These are phyloP conservation scores for Schizosaccharomyces cryophilus DNA, from an alignment of 805 yeast genomes.

Conservation along the genomic window DNA sequence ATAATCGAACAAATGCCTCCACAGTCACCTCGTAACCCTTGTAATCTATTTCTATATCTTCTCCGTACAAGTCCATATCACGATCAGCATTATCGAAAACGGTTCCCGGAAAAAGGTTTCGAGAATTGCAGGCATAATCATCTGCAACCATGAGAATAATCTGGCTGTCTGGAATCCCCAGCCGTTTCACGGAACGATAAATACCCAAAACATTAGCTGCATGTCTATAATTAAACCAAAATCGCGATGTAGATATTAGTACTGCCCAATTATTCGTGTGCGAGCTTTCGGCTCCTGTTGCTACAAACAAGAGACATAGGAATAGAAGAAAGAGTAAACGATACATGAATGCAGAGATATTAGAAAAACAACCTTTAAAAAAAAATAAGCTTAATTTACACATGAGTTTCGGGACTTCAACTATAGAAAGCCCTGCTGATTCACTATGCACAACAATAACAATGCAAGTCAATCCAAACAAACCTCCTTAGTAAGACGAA, in stretches of 20 bases:
- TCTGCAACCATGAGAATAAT: conserved; percentile 89
- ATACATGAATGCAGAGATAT: too few relatives aligned
- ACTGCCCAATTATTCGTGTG: conserved; percentile 68
- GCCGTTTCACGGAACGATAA: conserved; percentile 82
- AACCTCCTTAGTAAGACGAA: too few relatives aligned
- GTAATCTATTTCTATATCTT: conserved; percentile 83
- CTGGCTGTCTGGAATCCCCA: conserved; percentile 95
- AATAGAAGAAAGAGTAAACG: too few relatives aligned
- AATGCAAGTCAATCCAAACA: too few relatives aligned
- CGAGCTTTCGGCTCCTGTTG: conserved; percentile 9
- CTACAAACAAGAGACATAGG: neutral
- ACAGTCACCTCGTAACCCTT: conserved; percentile 96
- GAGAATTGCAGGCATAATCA: conserved; percentile 88
- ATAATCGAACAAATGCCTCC: conserved; percentile 72
- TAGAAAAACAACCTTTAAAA: too few relatives aligned
- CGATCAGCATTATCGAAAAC: conserved; percentile 86
- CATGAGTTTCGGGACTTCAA: too few relatives aligned
- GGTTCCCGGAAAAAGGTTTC: conserved; percentile 88
- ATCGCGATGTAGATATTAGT: conserved; percentile 78
- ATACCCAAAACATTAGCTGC: conserved; percentile 88
- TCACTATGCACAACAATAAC: too few relatives aligned
- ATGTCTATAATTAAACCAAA: conserved; percentile 96
- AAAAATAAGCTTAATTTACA: too few relatives aligned
- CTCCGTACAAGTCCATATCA: conserved; percentile 80
- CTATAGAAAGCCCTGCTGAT: too few relatives aligned